phyloP scores from a whole-genome alignment of 2,329 filamentous ascomycete genomes.

The Rhynchosporium secalis region DNA sequence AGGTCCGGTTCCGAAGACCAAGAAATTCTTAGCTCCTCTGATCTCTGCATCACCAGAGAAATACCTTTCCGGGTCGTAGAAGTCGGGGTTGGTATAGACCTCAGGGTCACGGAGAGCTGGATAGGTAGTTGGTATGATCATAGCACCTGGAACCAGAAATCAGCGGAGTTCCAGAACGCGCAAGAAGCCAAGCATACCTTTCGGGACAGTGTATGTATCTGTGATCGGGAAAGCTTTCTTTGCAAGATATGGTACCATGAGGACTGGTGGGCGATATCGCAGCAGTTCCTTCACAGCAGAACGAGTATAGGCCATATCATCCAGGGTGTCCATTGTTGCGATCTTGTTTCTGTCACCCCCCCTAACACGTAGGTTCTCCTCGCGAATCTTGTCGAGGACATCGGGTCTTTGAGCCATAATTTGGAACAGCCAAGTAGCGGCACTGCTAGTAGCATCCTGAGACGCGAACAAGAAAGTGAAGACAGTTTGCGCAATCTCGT shows the following conservation, averaged over 20 bases:
- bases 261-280: conserved; percentile 90
- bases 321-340: conserved; percentile 81
- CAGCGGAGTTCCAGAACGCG: conserved; percentile 9
- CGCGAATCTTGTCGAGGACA: conserved; percentile 82
- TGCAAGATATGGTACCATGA: conserved; percentile 93
- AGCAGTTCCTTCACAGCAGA: conserved; percentile 89
- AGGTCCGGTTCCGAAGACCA: conserved; percentile 93
- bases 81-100: conserved; percentile 85
- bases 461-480: conserved; percentile 98
- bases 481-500: conserved; percentile 88
- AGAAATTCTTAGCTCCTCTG: conserved; percentile 86
- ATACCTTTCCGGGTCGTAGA: conserved; percentile 89
- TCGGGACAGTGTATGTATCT: conserved; percentile 84
- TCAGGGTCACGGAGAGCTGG: conserved; percentile 89
- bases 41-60: conserved; percentile 81
- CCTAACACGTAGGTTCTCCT: conserved; percentile 80
- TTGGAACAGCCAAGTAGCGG: conserved; percentile 94
- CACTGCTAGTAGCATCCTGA: conserved; percentile 93
- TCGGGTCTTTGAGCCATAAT: conserved; percentile 92
- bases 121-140: conserved; percentile 92
- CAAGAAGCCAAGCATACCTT: conserved; percentile 54
- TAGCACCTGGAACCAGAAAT: conserved; percentile 58
- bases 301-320: conserved; percentile 85
- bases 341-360: conserved; percentile 70
- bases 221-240: conserved; percentile 96